Conservation (phyloP, 2,329 filamentous ascomycete genomes). For the Stagonosporopsis vannaccii region DNA sequence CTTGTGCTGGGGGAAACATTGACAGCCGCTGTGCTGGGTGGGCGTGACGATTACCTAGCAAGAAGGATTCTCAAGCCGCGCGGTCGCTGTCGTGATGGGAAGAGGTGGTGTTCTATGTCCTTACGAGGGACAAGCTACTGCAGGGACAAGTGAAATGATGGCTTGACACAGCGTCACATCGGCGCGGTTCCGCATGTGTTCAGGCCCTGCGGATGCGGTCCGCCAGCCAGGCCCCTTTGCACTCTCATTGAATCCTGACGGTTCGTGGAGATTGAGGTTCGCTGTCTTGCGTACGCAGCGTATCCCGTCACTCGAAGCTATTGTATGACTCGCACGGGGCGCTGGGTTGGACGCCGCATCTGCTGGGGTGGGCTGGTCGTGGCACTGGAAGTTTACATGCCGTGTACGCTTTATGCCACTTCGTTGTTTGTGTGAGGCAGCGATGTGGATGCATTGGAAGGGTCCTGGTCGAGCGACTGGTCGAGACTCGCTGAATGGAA, state of each 20-base stretch:
- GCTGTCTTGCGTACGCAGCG: constrained; percentile 8
- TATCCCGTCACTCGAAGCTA: background rate
- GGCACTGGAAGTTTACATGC: background rate
- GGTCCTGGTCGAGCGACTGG: background rate
- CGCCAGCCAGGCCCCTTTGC: background rate
- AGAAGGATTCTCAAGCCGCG: background rate
- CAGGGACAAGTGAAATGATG: background rate
- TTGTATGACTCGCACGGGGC: constrained; percentile 3
- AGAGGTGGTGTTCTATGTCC: background rate
- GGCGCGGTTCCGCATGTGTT: background rate
- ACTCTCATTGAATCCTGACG: background rate
- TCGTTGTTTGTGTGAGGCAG: constrained; percentile 5
- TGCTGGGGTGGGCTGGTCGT: background rate
- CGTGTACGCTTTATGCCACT: constrained; percentile 8
- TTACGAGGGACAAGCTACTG: background rate
- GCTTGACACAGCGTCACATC: background rate
- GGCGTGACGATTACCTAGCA: background rate
- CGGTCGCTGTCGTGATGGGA: background rate
- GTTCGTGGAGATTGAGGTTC: background rate
- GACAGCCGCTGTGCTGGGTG: background rate
- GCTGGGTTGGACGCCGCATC: background rate
- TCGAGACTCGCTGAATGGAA: background rate
- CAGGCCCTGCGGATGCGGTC: constrained; percentile 5
- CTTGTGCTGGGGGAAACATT: background rate
- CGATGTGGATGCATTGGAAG: background rate